Conservation (phyloP, 108 stramenopile genomes). For the Cyclotella atomus region DNA sequence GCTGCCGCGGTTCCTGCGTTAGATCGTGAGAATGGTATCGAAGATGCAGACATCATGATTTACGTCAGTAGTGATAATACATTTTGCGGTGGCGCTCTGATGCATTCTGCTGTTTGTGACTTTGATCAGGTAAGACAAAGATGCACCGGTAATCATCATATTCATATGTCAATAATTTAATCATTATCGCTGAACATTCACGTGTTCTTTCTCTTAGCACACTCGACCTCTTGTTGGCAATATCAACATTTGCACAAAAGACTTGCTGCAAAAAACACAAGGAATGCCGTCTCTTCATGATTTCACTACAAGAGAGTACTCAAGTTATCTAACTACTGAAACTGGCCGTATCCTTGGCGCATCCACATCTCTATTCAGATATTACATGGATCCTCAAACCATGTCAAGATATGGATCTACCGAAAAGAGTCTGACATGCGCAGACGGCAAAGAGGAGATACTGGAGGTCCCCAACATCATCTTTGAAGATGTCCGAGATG, state of each 20-base stretch:
- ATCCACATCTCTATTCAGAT: conserved; percentile 39
- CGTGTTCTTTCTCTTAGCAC: not conserved
- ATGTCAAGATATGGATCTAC: conserved; percentile 23
- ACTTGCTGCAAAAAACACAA: conserved; percentile 5
- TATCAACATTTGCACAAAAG: conserved; percentile 49
- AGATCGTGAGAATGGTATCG: conserved; percentile 40
- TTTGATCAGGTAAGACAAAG: conserved; percentile 36
- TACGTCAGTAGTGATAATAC: conserved; percentile 44
- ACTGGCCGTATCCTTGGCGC: conserved; percentile 44
- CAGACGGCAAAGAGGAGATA: conserved; percentile 40
- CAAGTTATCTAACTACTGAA: conserved; percentile 36
- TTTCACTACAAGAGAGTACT: conserved; percentile 16
- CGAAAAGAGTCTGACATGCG: conserved; percentile 31
- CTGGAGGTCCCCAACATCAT: conserved; percentile 41
- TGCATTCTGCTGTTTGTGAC: conserved; percentile 52
- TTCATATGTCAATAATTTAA: not conserved
- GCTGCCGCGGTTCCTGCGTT: conserved; percentile 25
- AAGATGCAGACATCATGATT: conserved; percentile 42
- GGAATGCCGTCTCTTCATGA: not conserved
- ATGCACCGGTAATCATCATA: not conserved
- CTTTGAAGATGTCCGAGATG: conserved; percentile 17
- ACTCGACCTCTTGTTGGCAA: conserved; percentile 47
- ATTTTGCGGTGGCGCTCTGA: conserved; percentile 42
- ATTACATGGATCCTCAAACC: conserved; percentile 38
- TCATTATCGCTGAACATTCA: not conserved